Conservation (phyloP, 805 yeast species). For the Kregervanrija delftensis region DNA sequence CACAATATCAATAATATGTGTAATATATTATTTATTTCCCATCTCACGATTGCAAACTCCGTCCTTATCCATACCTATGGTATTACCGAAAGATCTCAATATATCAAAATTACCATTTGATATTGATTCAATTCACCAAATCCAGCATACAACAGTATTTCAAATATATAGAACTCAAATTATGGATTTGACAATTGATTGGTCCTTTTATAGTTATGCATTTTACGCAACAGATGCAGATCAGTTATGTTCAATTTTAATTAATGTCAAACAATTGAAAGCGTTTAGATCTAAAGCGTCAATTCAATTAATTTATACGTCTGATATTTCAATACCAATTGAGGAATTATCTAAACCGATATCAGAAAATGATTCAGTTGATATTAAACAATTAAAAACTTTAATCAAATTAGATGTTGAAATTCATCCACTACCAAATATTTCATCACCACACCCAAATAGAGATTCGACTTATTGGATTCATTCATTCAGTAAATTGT, state of each 20-base stretch:
- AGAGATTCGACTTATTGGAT: conserved; percentile 34
- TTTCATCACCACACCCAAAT: conserved; percentile 8
- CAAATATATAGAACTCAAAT: conserved; percentile 1
- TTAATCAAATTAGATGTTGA: conserved; percentile 17
- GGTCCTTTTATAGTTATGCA: conserved; percentile 48
- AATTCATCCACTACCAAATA: conserved; percentile 15
- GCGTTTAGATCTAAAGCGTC: conserved; percentile 32
- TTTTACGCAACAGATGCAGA: conserved; percentile 50
- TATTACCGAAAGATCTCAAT: no score
- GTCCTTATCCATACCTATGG: no score
- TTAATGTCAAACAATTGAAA: conserved; percentile 37
- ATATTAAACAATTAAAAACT: not conserved
- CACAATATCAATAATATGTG: no score
- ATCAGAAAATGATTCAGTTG: not conserved
- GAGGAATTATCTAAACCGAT: not conserved
- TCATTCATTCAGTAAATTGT: conserved; percentile 48
- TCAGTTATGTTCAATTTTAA: conserved; percentile 46
- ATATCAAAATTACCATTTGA: no score
- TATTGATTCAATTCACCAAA: no score
- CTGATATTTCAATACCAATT: conserved; percentile 1
- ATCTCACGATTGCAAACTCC: no score
- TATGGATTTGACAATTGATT: conserved; percentile 22
- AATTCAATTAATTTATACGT: conserved; percentile 37
- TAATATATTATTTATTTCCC: no score
- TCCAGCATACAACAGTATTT: not conserved